Evolutionary conservation across 257 asterid species (phyloP), one percentile per base, ranked within the genome.

Genomic region (Haberlea rhodopensis): DNA sequence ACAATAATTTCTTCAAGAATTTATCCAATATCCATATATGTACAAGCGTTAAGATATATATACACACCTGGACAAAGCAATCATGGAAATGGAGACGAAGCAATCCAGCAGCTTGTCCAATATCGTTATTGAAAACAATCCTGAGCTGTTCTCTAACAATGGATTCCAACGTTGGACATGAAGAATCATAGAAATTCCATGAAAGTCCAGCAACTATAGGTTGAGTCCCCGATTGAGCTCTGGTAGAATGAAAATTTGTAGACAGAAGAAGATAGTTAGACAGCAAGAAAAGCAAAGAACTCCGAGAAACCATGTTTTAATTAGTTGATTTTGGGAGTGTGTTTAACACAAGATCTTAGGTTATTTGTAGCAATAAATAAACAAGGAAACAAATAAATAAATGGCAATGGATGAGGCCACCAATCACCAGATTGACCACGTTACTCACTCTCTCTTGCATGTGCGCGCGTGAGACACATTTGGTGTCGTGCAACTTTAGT

Each of bases 11-110:
- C n/a, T n/a, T n/a, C n/a, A n/a, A n/a, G n/a, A n/a, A n/a, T n/a
- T n/a, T n/a, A n/a, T n/a, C n/a, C n/a, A n/a, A n/a, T n/a, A n/a
- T n/a, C n/a, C n/a, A 5, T 29, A 29, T 29, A 29, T 29, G 34
- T 1, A 29, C 6, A 29, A 5, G 23, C 43, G 2, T 26, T 6
- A 6, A 2, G 20, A 15, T 4, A 20, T 15, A 25, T 24, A 56
- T 9, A 26, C 4, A 56, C 25, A 56, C 86, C 81, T 83, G 94
- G 13, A 79, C 90, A 53, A 81, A 82, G 76, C 95, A 87, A 62
- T 87, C 92, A 18, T 87, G 91, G 68, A 84, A 87, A 67, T 82
- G 87, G 72, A 87, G 88, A 0, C 88, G 85, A 67, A 87, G 92
- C 76, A 87, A 66, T n/a, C 92, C 95, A 19, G 88, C 95, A 61